Base-by-base conservation (phyloP, 108 stramenopile genomes). In the Fragilaria crotonensis region DNA sequence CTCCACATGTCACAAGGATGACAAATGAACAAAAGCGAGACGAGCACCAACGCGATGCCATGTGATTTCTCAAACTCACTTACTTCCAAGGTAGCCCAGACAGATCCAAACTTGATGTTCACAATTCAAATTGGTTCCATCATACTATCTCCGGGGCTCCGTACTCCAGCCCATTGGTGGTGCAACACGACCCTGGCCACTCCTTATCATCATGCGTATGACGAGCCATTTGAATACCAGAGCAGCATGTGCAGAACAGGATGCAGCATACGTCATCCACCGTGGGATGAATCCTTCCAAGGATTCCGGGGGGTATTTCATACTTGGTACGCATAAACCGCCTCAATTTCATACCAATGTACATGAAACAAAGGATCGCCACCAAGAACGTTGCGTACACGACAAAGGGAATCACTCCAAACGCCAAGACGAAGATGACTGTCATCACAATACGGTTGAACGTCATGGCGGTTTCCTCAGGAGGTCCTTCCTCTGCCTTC, bases 201-300 rank as follows among this genome's bases (percentile, higher is more conserved):
- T 77, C 77, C 54, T 86, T 81, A 48, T 86, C 80, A 69, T 86
- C 73, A 45, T 81, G 80, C 17, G 85, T 86, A 33, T 86, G 85
- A 9, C 85, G 63, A 18, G 80, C 80, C 79, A 86, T 82, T 59
- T 86, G 85, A 50, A 81, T 75, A 18, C 68, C 30, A 2, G 85
- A 70, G 55, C 85, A 86, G 53, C 81, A 82, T 9, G 70, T 59
- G 60, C 81, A 86, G 59, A 70, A 78, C 25, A 73, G 47, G 64
- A 79, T 74, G 63, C 76, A 72, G 46, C 75, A 80, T 9, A 50
- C 33, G 54, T 86, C 85, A 18, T 86, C 85, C 36, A 72, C 14
- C 32, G 58, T 55, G 19, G 1, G 58, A 3, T 27, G 48, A 52
- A 53, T 59, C 20, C 54, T 22, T 11, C 57, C 57, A 19, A 53